Percentiles rank a stretch among this genome's conserved stretches.
Conservation (phyloP, 345 rosid species). For the Schrenkiella parvula region DNA sequence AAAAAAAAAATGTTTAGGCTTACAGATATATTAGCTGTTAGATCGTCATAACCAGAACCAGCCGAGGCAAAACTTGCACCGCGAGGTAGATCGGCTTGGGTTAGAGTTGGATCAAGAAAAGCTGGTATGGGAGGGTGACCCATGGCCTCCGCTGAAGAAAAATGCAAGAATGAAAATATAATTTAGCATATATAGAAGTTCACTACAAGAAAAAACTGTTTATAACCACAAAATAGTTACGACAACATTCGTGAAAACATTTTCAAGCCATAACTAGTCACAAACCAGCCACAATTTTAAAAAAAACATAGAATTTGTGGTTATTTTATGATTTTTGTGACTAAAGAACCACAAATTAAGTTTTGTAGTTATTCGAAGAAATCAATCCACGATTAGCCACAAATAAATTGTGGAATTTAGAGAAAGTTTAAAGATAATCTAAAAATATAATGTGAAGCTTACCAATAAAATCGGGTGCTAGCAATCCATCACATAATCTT, state of each 20-base stretch:
- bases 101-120: slow-evolving; percentile 58
- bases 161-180: not conserved
- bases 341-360: too few species aligned
- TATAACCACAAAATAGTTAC: too few species aligned
- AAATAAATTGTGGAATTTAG: too few species aligned
- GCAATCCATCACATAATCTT: slow-evolving; percentile 62
- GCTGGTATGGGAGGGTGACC: slow-evolving; percentile 63
- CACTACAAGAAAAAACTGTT: too few species aligned
- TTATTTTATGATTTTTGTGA: too few species aligned
- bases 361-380: too few species aligned
- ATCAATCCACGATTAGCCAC: too few species aligned
- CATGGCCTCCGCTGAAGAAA: slow-evolving; percentile 54
- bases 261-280: too few species aligned
- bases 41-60: slow-evolving; percentile 84
- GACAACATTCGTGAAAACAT: too few species aligned
- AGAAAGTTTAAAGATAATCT: not conserved
- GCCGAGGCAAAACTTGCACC: slow-evolving; percentile 96
- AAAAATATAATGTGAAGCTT: not conserved
- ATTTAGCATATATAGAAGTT: too few species aligned
- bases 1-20: slow-evolving; percentile 8
- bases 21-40: slow-evolving; percentile 81
- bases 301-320: too few species aligned
- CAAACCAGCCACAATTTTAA: too few species aligned
- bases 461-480: slow-evolving; percentile 73
- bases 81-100: slow-evolving; percentile 42